Percentiles rank a stretch among this genome's conserved stretches.
These are phyloP conservation scores for Penicillium polonicum DNA, from an alignment of 2,329 filamentous ascomycete species.

Conservation along the genomic window DNA sequence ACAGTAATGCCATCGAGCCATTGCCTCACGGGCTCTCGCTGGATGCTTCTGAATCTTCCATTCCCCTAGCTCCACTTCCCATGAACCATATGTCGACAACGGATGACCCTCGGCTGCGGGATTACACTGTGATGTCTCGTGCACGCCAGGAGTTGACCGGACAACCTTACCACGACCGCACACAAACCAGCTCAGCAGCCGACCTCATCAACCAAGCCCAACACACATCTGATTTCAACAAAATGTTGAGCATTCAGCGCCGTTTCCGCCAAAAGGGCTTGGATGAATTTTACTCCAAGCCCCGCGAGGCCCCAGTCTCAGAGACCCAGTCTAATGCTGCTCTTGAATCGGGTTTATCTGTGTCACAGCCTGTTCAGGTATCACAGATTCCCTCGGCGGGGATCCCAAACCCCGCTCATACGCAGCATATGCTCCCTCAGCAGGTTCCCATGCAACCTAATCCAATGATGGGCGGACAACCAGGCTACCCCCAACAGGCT, in stretches of 20 bases:
- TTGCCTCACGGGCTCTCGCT: constrained; percentile 68
- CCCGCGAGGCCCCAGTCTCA: constrained; percentile 72
- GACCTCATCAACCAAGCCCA: constrained; percentile 85
- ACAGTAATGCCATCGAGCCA: constrained; percentile 72
- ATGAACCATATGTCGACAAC: constrained; percentile 81
- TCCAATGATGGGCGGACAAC: constrained; percentile 53
- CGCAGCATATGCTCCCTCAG: constrained; percentile 41
- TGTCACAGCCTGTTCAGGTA: constrained; percentile 40
- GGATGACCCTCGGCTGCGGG: constrained; percentile 72
- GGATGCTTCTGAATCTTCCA: constrained; percentile 60
- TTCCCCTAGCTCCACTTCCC: constrained; percentile 70
- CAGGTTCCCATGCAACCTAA: constrained; percentile 29
- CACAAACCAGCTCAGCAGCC: constrained; percentile 68
- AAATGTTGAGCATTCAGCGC: constrained; percentile 75
- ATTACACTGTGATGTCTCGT: constrained; percentile 79
- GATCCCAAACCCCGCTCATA: constrained; percentile 36
- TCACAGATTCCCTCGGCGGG: constrained; percentile 37
- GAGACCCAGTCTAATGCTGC: constrained; percentile 34
- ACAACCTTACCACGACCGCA: constrained; percentile 82
- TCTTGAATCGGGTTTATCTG: constrained; percentile 37
- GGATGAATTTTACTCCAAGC: constrained; percentile 76
- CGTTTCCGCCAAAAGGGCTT: constrained; percentile 76
- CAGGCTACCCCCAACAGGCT: constrained; percentile 66
- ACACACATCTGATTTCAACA: constrained; percentile 88
- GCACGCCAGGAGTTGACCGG: constrained; percentile 88